Base-by-base conservation (phyloP, 768 basidiomycete species). In the Termitomyces sp. region DNA sequence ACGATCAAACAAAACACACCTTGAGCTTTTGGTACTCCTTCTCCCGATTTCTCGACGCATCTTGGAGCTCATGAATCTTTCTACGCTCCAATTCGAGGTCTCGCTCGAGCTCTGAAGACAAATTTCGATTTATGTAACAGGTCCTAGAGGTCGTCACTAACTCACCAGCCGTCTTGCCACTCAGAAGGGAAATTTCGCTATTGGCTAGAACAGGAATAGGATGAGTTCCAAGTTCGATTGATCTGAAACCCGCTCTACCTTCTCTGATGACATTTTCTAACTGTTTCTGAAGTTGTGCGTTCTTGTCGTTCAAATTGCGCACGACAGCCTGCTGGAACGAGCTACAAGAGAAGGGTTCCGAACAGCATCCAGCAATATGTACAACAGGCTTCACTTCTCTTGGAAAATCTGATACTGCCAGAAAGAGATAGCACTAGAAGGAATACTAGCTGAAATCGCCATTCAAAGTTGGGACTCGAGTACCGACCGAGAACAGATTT, bases 351-450 rank as follows among this genome's bases (percentile, higher is more conserved):
- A 58, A 53, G 40, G 15, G 28, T 32, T 54, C 24, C 54, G 11
- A 48, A 15, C 11, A 33, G 7, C 28, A 33, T 45, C 40, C 12
- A 52, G 20, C 12, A 42, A 48, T 16, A 48, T 32, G 11, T 35
- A 60, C 20, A 35, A 55, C 7, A 22, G 24, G 66, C 74, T 48
- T 60, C 59, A 90, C 92, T 84, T 87, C 76, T 94, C 92, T 73
- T 94, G 92, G 64, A 91, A 90, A 55, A 88, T 83, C 68, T 94
- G 92, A 71, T 94, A 94, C 71, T 92, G 90, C 92, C 92, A 94
- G 71, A 94, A 94, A 4, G 92, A 90, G 60, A 94, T 83, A 4
- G 92, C 91, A 22, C 91, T 92, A 36, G 18, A 35, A 50, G 54
- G 38, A 54, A 59, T 28, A 15, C 40, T 35, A 56, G 51, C 44